A percentile compares a stretch with the other conserved stretches of the same genome.
Conservation (phyloP, 106 monocot genomes). For the Apostasia shenzhenica region DNA sequence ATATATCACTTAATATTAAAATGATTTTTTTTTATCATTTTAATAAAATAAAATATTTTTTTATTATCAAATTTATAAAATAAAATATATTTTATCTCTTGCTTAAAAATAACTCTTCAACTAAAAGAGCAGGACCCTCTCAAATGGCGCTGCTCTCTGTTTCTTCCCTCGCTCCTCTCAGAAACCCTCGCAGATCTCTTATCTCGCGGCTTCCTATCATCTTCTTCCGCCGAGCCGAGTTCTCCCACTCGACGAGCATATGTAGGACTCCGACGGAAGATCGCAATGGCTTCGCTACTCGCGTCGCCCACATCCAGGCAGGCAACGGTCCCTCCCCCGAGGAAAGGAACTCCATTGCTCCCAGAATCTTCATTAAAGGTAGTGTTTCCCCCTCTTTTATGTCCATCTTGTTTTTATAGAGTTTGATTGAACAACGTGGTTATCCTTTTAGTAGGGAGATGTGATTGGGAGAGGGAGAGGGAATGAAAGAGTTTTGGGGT, state of each 20-base stretch:
- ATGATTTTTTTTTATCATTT: too few relatives aligned
- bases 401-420: too few relatives aligned
- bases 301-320: neutral
- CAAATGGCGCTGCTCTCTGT: neutral
- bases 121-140: neutral
- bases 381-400: neutral
- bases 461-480: too few relatives aligned
- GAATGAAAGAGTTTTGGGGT: too few relatives aligned
- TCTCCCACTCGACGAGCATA: neutral
- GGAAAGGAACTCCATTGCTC: neutral
- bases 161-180: neutral
- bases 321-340: neutral
- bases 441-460: too few relatives aligned
- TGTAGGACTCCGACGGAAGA: neutral
- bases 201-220: neutral
- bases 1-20: too few relatives aligned
- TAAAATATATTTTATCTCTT: too few relatives aligned
- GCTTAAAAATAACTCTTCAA: too few relatives aligned
- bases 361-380: slow-evolving; percentile 8
- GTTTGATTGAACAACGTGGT: too few relatives aligned
- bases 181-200: neutral
- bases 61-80: too few relatives aligned
- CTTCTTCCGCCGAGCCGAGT: neutral
- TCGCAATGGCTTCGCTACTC: neutral
- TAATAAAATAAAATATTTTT: too few relatives aligned